Base-by-base conservation (phyloP, 805 yeast species). In the Clavispora fructus region DNA sequence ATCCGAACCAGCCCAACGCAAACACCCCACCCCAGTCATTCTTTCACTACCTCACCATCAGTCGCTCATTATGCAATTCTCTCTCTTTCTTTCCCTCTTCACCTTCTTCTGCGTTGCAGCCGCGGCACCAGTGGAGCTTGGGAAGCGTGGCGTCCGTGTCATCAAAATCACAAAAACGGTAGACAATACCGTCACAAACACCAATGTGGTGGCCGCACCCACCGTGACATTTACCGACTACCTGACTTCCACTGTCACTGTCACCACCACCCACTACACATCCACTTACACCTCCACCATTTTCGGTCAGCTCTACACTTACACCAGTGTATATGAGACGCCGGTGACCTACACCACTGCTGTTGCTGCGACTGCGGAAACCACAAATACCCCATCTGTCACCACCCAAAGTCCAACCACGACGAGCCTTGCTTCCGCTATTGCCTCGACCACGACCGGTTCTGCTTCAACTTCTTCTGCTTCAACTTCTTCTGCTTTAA, bases 241-340 rank as follows among this genome's bases (percentile, higher is more conserved):
- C 41, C 48, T 56, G 25, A 53, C 63, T 30, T 56, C 60, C 42
- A 67, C 73, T 19, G 53, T 63, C 17, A 67, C 71, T 14, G 55
- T 63, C 35, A 71, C 76, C 16, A 58, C 64, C 25, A 71, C 75
- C 23, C 58, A 62, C 27, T 71, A 69, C 55, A 71, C 75, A 37
- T 74, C 74, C 14, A 71, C 77, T 7, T 70, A 65, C 35, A 71
- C 76, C 6, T 62, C 67, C 2, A 69, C 74, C 14, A 64, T 71
- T n/a, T 63, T 65, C 45, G 75, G 75, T 19, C 54, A 60, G 25
- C 68, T 68, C 13, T 49, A 57, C 30, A 67, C 73, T 27, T 70
- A 55, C 53, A 62, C 70, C 26, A 68, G 73, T 6, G 66, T 66
- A 41, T 65, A 64, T 7, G 53, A 59, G 25, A 60, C 69, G 26